Evolutionary conservation across 2,329 filamentous ascomycete genomes (phyloP), one percentile per base, ranked within the genome.

Genomic region (Bipolaris bicolor): DNA sequence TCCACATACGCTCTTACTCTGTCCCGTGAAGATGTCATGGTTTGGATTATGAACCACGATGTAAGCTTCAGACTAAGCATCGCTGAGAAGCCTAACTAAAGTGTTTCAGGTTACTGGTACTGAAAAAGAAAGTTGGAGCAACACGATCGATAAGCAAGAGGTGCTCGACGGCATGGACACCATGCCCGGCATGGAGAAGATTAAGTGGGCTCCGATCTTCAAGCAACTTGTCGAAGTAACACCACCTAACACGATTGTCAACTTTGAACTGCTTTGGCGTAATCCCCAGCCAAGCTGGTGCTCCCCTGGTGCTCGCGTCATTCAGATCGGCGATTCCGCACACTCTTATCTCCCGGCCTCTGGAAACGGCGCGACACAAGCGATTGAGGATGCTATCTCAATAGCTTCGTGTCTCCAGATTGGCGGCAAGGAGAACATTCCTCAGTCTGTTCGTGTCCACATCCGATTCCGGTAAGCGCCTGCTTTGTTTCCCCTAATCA

Each of bases 31-130:
- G 79, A 82, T 64, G 77, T 78, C 31, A 80, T 81, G 76, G 79
- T 81, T 20, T 81, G 79, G 79, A 81, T 81, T 67, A 77, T 82
- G 73, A 82, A 81, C 66, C 79, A 81, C 68, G 78, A 80, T 60
- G 78, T 75, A 61, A 62, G 71, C 43, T n/a, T 33, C 29, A 26
- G 20, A 3, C 20, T 20, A 16, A 4, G 20, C 24, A 6, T 16
- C 43, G 10, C 26, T 54, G 20, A 34, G 16, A 36, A 7, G 11
- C 5, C 18, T 7, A 15, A 11, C 59, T 72, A 51, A 72, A 37
- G 20, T 1, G 9, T 9, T 9, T n/a, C 22, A 78, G 76, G 76
- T 77, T 6, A 81, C 78, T 11, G 78, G 77, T 53, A 76, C 70
- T 34, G 78, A 80, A 50, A 75, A 77, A 36, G 79, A 82, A 58